Evolutionary conservation across 2,329 filamentous ascomycete species (phyloP).

Genomic region (Stachybotrys chlorohalonatus): DNA sequence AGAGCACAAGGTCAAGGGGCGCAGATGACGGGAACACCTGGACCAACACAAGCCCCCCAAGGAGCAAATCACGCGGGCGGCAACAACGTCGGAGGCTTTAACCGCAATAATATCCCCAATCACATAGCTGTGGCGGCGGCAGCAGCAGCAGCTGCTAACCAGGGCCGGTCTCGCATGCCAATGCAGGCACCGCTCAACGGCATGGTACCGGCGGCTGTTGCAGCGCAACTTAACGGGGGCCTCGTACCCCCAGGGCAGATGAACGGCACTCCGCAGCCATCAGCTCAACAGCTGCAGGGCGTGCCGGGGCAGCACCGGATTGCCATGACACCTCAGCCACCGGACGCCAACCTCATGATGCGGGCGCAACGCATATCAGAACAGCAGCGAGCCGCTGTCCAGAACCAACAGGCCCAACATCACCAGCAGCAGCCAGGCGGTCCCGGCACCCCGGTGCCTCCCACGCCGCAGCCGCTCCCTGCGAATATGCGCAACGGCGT

Average conservation of each 20-base stretch:
- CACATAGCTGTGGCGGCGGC: constrained; percentile 32
- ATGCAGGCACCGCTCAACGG: constrained; percentile 45
- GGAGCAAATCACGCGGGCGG: constrained; percentile 17
- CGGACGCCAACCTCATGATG: constrained; percentile 48
- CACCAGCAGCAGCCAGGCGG: constrained; percentile 19
- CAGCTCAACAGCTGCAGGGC: constrained; percentile 48
- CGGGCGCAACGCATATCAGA: constrained; percentile 60
- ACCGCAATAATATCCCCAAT: constrained; percentile 32
- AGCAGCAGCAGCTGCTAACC: constrained; percentile 27
- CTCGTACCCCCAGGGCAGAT: constrained; percentile 49
- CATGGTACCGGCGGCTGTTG: constrained; percentile 38
- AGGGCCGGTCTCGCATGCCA: constrained; percentile 41
- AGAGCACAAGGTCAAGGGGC: constrained; percentile 34
- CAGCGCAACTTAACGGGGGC: constrained; percentile 40
- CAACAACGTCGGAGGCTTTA: constrained; percentile 17
- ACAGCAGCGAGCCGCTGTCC: constrained; percentile 46
- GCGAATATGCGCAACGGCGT: constrained; percentile 31
- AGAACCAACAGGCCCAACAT: constrained; percentile 33
- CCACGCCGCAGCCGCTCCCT: constrained; percentile 31
- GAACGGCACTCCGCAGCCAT: constrained; percentile 56
- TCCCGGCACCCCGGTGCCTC: constrained; percentile 18
- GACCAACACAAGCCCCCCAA: constrained; percentile 19
- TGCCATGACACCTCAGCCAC: constrained; percentile 31
- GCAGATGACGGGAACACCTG: constrained; percentile 35
- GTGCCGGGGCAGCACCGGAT: constrained; percentile 50